These are phyloP conservation scores for Hanseniaspora gamundiae DNA, from an alignment of 1,139 yeast genomes.

Conservation along the genomic window DNA sequence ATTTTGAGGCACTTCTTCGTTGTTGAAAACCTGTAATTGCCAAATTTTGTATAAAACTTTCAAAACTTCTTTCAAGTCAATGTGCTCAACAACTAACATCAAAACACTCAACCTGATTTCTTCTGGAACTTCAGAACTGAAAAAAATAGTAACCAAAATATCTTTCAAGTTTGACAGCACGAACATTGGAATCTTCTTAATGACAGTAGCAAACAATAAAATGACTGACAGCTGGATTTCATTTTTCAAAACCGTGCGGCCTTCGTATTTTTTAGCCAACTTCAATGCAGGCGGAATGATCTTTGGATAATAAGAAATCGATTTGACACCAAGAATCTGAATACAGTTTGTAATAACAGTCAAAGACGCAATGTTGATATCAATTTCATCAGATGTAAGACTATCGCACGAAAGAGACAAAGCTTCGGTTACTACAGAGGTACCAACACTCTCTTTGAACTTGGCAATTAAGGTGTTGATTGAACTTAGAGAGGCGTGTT, in stretches of 20 bases:
- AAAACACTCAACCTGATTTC: constrained; percentile 56
- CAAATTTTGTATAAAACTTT: constrained; percentile 53
- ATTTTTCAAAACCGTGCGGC: constrained; percentile 21
- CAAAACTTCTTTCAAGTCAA: constrained; percentile 55
- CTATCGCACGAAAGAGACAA: constrained; percentile 43
- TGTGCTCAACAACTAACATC: constrained; percentile 49
- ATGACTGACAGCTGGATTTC: constrained; percentile 53
- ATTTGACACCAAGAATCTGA: constrained; percentile 69
- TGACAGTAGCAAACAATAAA: constrained; percentile 59
- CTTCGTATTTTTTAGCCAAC: constrained; percentile 37
- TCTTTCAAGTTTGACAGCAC: constrained; percentile 57
- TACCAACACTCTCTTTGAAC: constrained; percentile 42
- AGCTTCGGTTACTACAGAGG: constrained; percentile 35
- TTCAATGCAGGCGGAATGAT: constrained; percentile 65
- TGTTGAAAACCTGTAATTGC: constrained; percentile 33
- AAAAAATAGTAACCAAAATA: constrained; percentile 45
- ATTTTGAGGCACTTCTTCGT: constrained; percentile 14
- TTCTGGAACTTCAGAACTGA: constrained; percentile 44
- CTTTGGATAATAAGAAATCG: constrained; percentile 75
- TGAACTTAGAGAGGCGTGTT: constrained; percentile 62
- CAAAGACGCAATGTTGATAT: constrained; percentile 63
- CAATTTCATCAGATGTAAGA: constrained; percentile 37
- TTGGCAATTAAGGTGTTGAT: constrained; percentile 50
- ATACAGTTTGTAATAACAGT: constrained; percentile 61
- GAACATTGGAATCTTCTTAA: constrained; percentile 81